Percentiles rank a stretch among this genome's conserved stretches.
These are phyloP conservation scores for Tulasnella calospora DNA, from an alignment of 768 basidiomycete genomes.

Conservation along the genomic window DNA sequence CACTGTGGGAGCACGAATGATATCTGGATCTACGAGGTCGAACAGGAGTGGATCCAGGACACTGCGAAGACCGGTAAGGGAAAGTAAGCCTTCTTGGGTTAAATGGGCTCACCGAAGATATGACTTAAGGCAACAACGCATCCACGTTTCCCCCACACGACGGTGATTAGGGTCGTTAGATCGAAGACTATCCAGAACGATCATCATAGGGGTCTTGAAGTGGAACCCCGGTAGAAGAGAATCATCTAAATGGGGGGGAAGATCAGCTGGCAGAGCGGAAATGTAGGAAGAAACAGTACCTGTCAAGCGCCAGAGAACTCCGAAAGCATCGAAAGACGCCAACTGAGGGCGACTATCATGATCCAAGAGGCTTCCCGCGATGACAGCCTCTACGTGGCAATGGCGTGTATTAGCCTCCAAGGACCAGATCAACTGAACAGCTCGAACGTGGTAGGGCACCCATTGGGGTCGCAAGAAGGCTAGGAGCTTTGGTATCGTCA, in stretches of 20 bases:
- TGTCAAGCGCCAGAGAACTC: conserved; percentile 84
- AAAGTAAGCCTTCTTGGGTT: conserved; percentile 6
- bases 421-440: conserved; percentile 77
- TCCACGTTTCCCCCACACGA: conserved; percentile 91
- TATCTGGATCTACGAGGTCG: conserved; percentile 66
- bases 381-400: conserved; percentile 69
- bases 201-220: conserved; percentile 82
- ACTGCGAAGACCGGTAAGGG: conserved; percentile 41
- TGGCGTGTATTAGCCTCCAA: conserved; percentile 53
- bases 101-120: conserved; percentile 63
- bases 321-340: conserved; percentile 79
- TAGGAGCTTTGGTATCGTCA: conserved; percentile 27
- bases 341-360: conserved; percentile 45
- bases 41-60: conserved; percentile 82
- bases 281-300: conserved; percentile 45
- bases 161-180: conserved; percentile 68
- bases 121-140: conserved; percentile 88
- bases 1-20: conserved; percentile 49
- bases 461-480: conserved; percentile 51
- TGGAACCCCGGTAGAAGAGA: conserved; percentile 70
- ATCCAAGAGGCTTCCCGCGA: conserved; percentile 67
- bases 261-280: background rate
- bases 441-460: conserved; percentile 72
- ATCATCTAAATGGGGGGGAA: conserved; percentile 54
- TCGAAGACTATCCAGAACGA: conserved; percentile 76